Evolutionary conservation across 2,329 filamentous ascomycete genomes (phyloP).

Genomic region (Beauveria bassiana): DNA sequence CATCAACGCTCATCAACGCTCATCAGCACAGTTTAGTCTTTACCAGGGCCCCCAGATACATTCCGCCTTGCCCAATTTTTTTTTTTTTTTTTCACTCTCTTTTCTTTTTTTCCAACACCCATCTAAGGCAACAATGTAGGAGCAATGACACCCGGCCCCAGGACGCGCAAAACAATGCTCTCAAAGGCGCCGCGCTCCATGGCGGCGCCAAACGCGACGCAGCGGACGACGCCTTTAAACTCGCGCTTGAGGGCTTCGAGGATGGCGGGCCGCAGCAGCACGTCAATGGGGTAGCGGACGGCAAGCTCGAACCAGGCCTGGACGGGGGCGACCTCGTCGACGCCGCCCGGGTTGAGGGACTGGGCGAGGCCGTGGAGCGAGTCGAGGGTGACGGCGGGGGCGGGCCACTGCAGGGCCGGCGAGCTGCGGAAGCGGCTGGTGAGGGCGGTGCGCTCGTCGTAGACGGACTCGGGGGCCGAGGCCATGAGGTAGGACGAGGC

Average conservation of each 20-base stretch:
- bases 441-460: constrained; percentile 19
- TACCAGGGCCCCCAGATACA: too few relatives aligned
- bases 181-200: constrained; percentile 41
- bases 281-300: constrained; percentile 29
- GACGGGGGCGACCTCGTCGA: constrained; percentile 39
- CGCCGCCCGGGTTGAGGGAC: constrained; percentile 32
- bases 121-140: not conserved
- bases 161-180: constrained; percentile 33
- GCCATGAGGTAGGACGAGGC: constrained; percentile 35
- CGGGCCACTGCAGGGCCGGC: constrained; percentile 28
- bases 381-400: constrained; percentile 33
- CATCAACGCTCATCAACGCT: too few relatives aligned
- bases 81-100: not conserved
- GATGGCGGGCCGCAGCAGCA: constrained; percentile 27
- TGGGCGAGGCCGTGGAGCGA: constrained; percentile 37
- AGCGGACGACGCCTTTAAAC: constrained; percentile 36
- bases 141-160: constrained; percentile 18
- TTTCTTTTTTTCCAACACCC: not conserved
- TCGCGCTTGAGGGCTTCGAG: constrained; percentile 33
- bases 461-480: constrained; percentile 28
- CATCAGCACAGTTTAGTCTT: too few relatives aligned
- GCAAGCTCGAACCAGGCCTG: constrained; percentile 49
- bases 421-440: constrained; percentile 17
- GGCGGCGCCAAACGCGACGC: constrained; percentile 39
- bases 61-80: not conserved